Conservation (phyloP, 2,329 filamentous ascomycete species). For the Penicillium brasilianum region DNA sequence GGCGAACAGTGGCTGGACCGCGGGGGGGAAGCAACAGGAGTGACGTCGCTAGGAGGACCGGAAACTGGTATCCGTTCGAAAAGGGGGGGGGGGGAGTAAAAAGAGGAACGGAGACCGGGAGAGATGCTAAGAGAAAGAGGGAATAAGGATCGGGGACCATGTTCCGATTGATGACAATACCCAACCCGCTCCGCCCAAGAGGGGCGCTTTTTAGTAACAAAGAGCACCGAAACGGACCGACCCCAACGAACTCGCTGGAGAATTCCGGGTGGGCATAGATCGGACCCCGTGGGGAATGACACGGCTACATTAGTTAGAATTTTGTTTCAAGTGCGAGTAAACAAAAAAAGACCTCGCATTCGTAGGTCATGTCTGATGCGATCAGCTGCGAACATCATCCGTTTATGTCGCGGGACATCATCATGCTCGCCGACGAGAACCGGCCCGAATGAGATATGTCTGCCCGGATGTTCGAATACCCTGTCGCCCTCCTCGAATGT, state of each 20-base stretch:
- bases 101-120: background rate
- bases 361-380: background rate
- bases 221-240: background rate
- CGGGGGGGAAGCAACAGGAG: conserved; percentile 4
- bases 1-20: conserved; percentile 1
- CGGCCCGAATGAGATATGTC: conserved; percentile 4
- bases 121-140: background rate
- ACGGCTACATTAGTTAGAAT: background rate
- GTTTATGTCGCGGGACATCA: conserved; percentile 14
- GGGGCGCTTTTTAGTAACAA: conserved; percentile 1
- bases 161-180: conserved; percentile 16
- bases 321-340: no score
- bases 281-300: background rate
- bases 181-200: background rate
- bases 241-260: background rate
- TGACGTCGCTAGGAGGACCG: conserved; percentile 24
- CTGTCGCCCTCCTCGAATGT: background rate
- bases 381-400: conserved; percentile 14
- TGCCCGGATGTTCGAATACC: conserved; percentile 16
- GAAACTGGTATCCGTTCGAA: conserved; percentile 31
- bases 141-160: conserved; percentile 11
- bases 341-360: no score
- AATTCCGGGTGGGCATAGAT: conserved; percentile 5
- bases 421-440: conserved; percentile 12
- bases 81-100: background rate